phyloP scores from a whole-genome alignment of 805 yeast genomes.

The Candida namnaoensis region DNA sequence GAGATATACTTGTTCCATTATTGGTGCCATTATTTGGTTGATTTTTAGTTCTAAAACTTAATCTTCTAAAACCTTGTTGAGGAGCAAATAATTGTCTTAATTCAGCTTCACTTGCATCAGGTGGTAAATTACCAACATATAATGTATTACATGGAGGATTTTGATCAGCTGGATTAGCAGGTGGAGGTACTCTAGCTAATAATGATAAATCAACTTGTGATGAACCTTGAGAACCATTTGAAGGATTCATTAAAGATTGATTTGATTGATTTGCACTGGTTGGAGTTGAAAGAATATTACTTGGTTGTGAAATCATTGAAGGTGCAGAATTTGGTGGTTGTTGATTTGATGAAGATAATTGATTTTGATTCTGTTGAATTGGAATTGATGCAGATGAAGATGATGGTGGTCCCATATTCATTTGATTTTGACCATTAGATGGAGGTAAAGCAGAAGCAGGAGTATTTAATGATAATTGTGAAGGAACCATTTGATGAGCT shows the following conservation, averaged over 20 bases:
- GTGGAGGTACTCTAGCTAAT: constrained; percentile 77
- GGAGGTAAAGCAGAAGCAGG: constrained; percentile 4
- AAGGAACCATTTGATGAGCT: constrained; percentile 10
- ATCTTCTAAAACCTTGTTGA: constrained; percentile 86
- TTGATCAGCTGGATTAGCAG: constrained; percentile 98
- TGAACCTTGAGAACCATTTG: constrained; percentile 9
- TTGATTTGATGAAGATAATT: not conserved
- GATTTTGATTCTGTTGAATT: constrained; percentile 2
- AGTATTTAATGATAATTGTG: constrained; percentile 12
- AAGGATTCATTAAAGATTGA: constrained; percentile 1
- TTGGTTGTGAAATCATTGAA: constrained; percentile 1
- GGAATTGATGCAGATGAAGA: constrained; percentile 11
- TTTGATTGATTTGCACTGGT: constrained; percentile 8
- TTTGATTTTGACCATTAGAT: not conserved
- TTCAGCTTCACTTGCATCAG: constrained; percentile 93
- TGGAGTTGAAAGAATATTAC: constrained; percentile 10
- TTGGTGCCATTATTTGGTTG: constrained; percentile 26
- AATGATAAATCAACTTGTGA: constrained; percentile 57
- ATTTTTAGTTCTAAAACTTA: constrained; percentile 80
- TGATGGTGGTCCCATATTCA: constrained; percentile 7
- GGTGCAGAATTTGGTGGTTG: constrained; percentile 3
- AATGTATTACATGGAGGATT: constrained; percentile 97
- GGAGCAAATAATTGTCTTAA: constrained; percentile 78
- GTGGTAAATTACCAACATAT: constrained; percentile 95
- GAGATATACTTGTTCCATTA: constrained; percentile 13